Percentiles rank a stretch among this genome's conserved stretches.
phyloP scores from a whole-genome alignment of 495 filamentous ascomycete species.

The Trichoderma gamsii region DNA sequence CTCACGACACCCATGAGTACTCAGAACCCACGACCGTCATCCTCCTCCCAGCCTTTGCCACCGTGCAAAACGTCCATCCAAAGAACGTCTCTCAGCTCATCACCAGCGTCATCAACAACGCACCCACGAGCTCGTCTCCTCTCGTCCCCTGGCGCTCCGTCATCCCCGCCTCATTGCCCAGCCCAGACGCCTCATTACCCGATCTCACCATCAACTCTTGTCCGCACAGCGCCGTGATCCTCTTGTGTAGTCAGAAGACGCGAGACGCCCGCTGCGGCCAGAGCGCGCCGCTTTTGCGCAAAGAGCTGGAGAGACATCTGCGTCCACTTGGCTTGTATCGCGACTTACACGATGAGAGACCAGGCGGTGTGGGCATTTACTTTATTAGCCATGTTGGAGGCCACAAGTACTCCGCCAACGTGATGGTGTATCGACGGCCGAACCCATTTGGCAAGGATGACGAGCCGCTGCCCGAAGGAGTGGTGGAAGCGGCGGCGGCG shows the following conservation, averaged over 20 bases:
- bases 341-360: conserved; percentile 77
- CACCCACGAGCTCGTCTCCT: conserved; percentile 69
- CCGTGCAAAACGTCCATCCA: conserved; percentile 83
- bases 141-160: conserved; percentile 33
- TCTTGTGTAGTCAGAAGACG: conserved; percentile 88
- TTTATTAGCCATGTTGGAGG: conserved; percentile 95
- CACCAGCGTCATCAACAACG: conserved; percentile 59
- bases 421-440: conserved; percentile 76
- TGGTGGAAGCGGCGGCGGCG: conserved; percentile 16
- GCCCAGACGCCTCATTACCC: conserved; percentile 15
- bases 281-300: conserved; percentile 75
- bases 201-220: conserved; percentile 62
- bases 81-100: conserved; percentile 67
- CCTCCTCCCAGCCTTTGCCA: conserved; percentile 78
- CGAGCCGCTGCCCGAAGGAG: conserved; percentile 33
- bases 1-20: conserved; percentile 50
- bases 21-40: conserved; percentile 71
- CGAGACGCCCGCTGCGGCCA: conserved; percentile 94
- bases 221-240: conserved; percentile 78
- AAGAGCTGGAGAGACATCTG: conserved; percentile 86
- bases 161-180: conserved; percentile 5
- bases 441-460: conserved; percentile 52
- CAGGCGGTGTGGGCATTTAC: conserved; percentile 88
- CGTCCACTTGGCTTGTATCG: conserved; percentile 77
- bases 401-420: conserved; percentile 88